Evolutionary conservation across 306 rosid genomes (phyloP), one percentile per base, ranked within the genome.

Genomic region (Prunus armeniaca): DNA sequence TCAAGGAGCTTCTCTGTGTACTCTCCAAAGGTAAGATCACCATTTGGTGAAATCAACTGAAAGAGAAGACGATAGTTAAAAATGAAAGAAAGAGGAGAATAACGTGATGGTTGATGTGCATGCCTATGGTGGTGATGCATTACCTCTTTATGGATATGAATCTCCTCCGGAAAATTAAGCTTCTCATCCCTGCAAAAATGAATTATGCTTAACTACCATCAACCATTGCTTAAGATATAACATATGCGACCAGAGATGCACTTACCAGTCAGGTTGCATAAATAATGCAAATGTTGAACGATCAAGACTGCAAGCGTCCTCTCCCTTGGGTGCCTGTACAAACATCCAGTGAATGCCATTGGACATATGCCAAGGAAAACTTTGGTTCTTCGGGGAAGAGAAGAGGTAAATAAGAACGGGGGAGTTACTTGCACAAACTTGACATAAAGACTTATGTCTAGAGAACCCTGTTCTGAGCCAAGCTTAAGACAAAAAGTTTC

Each of bases 181-280:
- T 80, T 87, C 78, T 92, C 93, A 77, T 95, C 98, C 97, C 99
- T 90, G 79, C 71, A 84, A 89, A 38, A 83, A 79, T 14, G 13
- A 73, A 3, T 1, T 18, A 5, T 73, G 56, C 24, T 25, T 60
- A 73, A 45, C 57, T 17, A 17, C 65, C 20, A 58, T 4, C 30
- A 45, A 24, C 27, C 13, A 24, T 38, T 15, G 55, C 27, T 73
- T 43, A 17, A 9, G 57, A 43, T 43, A 58, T 25, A 12, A 24
- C 14, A 22, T 43, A 12, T 57, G 68, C 25, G 68, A 43, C 27
- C 18, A 19, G 25, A 2, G 5, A 2, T 25, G 45, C 50, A 69
- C 87, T 60, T 84, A 95, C 98, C 98, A 95, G 81, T 95, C 93
- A 13, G 96, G 97, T 72, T 95, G 99, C 99, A 95, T 95, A 82